Base-by-base conservation (phyloP, 345 rosid species). In the Isatis tinctoria region DNA sequence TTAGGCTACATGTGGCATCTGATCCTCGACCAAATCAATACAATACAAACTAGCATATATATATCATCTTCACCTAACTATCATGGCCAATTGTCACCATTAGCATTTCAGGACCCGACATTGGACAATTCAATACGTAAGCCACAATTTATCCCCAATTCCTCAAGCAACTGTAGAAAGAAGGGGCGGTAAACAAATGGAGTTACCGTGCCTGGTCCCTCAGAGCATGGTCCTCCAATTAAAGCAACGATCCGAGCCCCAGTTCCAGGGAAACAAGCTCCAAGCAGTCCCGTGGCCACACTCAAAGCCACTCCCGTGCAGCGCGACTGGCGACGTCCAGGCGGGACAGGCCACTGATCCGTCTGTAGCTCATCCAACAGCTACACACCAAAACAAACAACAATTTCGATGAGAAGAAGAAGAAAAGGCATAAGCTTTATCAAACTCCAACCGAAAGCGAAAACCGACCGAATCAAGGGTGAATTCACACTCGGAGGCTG, bases 251-350 rank as follows among this genome's bases (percentile, higher is more conserved):
- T 96, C 74, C 96, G 88, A 78, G 98, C 98, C 56, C 99, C 99
- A 5, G 95, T 90, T 20, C 99, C 97, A 47, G 97, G 97, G 72
- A 85, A 78, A 79, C 98, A 96, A 72, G 94, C 99, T 72, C 98
- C 98, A 78, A 96, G 89, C 78, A 96, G 76, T 70, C 99, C 88
- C 0, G 91, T 83, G 0, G 99, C 94, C 60, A 95, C 99, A 82
- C 90, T 92, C 78, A 96, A 82, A 6, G 99, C 98, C 74, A 96
- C 97, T 60, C 99, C 99, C 0, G 99, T 96, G 66, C 99, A 92
- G 70, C 99, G 83, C 0, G 86, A 81, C 6, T 92, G 82, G 26
- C 99, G 84, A 35, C 66, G 78, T 5, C 96, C 97, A 8, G 82
- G 76, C 39, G 65, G 74, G 10, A 90, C 89, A 12, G 96, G 91